Conservation (phyloP, 352 stramenopile genomes). For the Phytophthora niederhauseri region DNA sequence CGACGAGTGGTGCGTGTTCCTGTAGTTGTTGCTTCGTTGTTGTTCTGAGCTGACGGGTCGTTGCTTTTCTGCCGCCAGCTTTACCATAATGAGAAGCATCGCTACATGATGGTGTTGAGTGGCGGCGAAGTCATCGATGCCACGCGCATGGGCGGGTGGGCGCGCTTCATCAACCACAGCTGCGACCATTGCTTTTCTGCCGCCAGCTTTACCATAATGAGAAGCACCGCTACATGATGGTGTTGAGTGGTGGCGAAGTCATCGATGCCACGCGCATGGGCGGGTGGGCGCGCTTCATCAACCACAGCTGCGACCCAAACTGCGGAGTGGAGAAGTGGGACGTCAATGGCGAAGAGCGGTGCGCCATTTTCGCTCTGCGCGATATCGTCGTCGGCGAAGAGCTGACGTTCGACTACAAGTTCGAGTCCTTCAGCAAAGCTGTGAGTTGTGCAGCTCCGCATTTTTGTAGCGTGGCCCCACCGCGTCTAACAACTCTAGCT, state of each 20-base stretch:
- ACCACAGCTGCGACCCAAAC: conserved; percentile 95
- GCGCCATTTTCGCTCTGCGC: conserved; percentile 94
- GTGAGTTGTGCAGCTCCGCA: conserved; percentile 15
- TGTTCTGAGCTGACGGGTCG: conserved; percentile 2
- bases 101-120: conserved; percentile 88
- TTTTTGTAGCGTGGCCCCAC: not conserved
- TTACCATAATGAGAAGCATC: conserved; percentile 86
- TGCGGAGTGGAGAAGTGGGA: conserved; percentile 96
- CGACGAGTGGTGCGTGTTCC: conserved; percentile 58
- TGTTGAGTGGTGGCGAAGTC: conserved; percentile 82
- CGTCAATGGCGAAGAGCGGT: conserved; percentile 92
- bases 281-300: conserved; percentile 95
- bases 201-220: conserved; percentile 79
- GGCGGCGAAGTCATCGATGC: conserved; percentile 90
- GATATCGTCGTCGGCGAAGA: conserved; percentile 92
- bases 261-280: conserved; percentile 92
- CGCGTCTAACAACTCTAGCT: conserved; percentile 10
- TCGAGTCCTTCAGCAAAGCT: conserved; percentile 38
- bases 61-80: conserved; percentile 32
- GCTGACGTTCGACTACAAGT: conserved; percentile 97
- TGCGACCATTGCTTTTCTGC: conserved; percentile 44
- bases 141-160: conserved; percentile 90
- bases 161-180: conserved; percentile 97
- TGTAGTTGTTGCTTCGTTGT: not conserved
- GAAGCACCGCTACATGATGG: conserved; percentile 88